Evolutionary conservation across 2,329 filamentous ascomycete genomes (phyloP).

Genomic region (Trichoderma sp.): DNA sequence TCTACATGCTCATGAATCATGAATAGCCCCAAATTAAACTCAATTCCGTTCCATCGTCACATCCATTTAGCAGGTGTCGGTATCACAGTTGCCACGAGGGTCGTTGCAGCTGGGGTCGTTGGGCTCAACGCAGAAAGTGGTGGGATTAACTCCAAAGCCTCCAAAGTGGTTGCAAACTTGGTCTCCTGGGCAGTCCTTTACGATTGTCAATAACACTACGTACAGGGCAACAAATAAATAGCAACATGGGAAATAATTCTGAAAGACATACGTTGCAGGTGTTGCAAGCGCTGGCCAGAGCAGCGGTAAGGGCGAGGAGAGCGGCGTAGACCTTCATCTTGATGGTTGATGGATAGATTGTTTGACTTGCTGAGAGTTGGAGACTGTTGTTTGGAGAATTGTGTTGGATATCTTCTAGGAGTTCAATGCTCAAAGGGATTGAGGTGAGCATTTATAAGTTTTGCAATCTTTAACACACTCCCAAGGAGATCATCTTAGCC

Average conservation of each 20-base stretch:
- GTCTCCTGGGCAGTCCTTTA: constrained; percentile 11
- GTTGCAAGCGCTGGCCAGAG: constrained; percentile 14
- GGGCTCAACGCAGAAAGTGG: constrained; percentile 14
- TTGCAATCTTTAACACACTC: neutral
- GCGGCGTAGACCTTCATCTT: constrained; percentile 15
- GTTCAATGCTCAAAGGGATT: neutral
- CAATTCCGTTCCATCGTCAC: neutral
- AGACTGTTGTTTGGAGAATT: neutral
- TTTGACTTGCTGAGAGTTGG: neutral
- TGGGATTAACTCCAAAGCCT: constrained; percentile 1
- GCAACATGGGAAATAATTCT: neutral
- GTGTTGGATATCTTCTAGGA: neutral
- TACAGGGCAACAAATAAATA: neutral
- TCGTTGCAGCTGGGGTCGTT: constrained; percentile 12
- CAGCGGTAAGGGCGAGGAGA: neutral
- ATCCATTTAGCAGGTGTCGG: neutral
- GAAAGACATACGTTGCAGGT: constrained; percentile 7
- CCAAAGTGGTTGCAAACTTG: constrained; percentile 18
- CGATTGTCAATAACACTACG: neutral
- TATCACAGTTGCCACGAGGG: constrained; percentile 6
- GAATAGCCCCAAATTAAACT: neutral
- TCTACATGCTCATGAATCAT: neutral
- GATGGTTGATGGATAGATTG: neutral
- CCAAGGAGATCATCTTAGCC: neutral
- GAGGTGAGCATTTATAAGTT: neutral